Base-by-base conservation (phyloP, 805 yeast species). In the Cyberlindnera japonica region DNA sequence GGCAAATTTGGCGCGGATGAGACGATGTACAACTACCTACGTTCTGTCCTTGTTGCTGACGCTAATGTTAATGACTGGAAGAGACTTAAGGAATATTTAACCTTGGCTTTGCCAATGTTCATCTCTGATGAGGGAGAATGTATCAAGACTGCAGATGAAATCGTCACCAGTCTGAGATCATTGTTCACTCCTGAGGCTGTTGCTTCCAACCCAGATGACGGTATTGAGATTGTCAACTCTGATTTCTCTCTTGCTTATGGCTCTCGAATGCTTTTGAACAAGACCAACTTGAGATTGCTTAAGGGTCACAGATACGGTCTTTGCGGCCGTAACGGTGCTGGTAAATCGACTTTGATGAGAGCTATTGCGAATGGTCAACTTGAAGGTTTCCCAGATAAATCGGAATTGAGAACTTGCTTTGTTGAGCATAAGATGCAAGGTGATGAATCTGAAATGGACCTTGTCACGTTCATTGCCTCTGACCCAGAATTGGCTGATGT, bases 301-400 rank as follows among this genome's bases (percentile, higher is more conserved):
- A 88, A 90, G 69, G 98, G 98, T 56, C 97, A 87, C 68, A 79
- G 99, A 67, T 91, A 91, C 60, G 99, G 99, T 72, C 75, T 91
- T 47, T 88, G 96, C 74, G 99, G 99, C 62, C 76, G 97, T 68
- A 91, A 91, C 62, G 99, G 99, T 75, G 97, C 96, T 45, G 99
- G 99, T 71, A 91, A 91, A 67, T 89, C 97, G 12, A 91, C 99
- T 13, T 73, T 91, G 57, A 89, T 91, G 98, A 79, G 98, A 65
- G 83, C 98, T 22, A 93, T 91, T 57, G 88, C 96, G 40, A 87
- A 88, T 59, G 98, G 98, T 43, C 96, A 91, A 68, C 74, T 91
- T 49, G 98, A 91, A 68, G 98, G 98, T 4, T 91, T 93, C 80
- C 99, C 99, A 32, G 83, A 86, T 53, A 81, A 88, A 57, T 77